phyloP scores from a whole-genome alignment of 1,284 basidiomycete species.

The Leccinum fuscescens region DNA sequence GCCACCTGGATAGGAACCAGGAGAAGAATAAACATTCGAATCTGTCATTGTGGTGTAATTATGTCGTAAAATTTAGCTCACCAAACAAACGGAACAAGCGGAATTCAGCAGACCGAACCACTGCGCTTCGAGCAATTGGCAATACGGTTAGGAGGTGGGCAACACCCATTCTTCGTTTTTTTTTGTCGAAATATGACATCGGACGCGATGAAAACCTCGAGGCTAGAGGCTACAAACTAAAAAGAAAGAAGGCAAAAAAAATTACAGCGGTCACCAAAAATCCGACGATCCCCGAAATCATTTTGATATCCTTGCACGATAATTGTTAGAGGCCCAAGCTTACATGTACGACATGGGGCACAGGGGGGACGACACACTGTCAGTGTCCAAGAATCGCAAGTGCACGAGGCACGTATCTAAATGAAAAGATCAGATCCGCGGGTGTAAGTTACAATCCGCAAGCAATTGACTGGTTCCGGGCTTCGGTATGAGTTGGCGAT shows the following conservation, averaged over 20 bases:
- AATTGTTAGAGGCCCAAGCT: slow-evolving; percentile 2
- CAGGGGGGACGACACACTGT: slow-evolving; percentile 8
- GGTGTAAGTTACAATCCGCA: slow-evolving; percentile 24
- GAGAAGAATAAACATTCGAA: slow-evolving; percentile 16
- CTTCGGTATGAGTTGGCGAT: slow-evolving; percentile 24
- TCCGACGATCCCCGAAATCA: not conserved
- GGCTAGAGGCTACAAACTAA: not conserved
- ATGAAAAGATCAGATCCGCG: slow-evolving; percentile 33
- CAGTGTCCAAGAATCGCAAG: not conserved
- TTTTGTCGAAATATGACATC: slow-evolving; percentile 9
- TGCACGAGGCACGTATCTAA: slow-evolving; percentile 29
- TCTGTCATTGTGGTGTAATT: slow-evolving; percentile 29
- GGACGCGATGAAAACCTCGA: slow-evolving; percentile 5
- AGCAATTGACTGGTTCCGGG: slow-evolving; percentile 15
- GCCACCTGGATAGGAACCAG: slow-evolving; percentile 6
- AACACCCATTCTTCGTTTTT: slow-evolving; percentile 7
- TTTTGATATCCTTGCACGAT: not conserved
- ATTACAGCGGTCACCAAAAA: not conserved
- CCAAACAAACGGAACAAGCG: slow-evolving; percentile 21
- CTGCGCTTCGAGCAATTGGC: slow-evolving; percentile 16
- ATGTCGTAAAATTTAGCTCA: slow-evolving; percentile 35
- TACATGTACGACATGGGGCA: not conserved
- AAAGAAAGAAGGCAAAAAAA: not conserved
- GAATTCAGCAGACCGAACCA: slow-evolving; percentile 14
- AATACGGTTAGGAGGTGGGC: slow-evolving; percentile 15